Percentiles rank a stretch among this genome's conserved stretches.
Evolutionary conservation across 2,329 filamentous ascomycete species (phyloP).

Genomic region (Neofusicoccum umdonicola): DNA sequence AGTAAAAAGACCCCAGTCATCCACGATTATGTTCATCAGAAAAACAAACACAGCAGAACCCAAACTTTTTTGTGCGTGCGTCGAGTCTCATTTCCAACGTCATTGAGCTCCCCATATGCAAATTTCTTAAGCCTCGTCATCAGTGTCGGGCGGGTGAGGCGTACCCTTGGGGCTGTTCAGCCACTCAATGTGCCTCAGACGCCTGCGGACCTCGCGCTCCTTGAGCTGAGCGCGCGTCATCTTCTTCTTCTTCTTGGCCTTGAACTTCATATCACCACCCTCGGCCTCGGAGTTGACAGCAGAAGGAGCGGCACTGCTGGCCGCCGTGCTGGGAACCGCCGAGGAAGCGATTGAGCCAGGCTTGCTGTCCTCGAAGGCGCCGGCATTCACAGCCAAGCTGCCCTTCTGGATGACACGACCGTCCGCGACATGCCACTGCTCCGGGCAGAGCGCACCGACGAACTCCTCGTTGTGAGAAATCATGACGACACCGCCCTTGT

Average conservation of each 20-base stretch:
- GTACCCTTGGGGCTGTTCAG: constrained; percentile 67
- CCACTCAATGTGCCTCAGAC: constrained; percentile 77
- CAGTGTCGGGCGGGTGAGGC: constrained; percentile 39
- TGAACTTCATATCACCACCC: constrained; percentile 80
- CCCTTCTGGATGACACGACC: constrained; percentile 85
- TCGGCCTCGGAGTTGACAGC: constrained; percentile 81
- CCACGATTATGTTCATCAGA: neutral
- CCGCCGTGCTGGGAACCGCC: constrained; percentile 35
- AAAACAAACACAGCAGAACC: neutral
- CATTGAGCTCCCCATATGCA: neutral
- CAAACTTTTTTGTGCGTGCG: neutral
- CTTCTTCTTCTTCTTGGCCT: constrained; percentile 95
- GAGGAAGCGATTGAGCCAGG: constrained; percentile 59
- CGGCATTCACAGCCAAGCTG: constrained; percentile 67
- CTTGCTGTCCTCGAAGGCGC: constrained; percentile 82
- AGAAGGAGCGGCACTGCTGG: constrained; percentile 49
- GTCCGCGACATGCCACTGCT: constrained; percentile 93
- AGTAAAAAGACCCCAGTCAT: neutral
- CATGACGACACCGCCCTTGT: constrained; percentile 97
- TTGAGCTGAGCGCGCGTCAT: constrained; percentile 95
- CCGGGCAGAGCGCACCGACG: constrained; percentile 88
- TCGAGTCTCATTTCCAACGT: neutral
- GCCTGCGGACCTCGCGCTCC: constrained; percentile 82
- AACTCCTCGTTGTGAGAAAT: constrained; percentile 99
- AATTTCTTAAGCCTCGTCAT: constrained; percentile 35